Base-by-base conservation (phyloP, 768 basidiomycete species). In the Xerocomellus dryophilus region DNA sequence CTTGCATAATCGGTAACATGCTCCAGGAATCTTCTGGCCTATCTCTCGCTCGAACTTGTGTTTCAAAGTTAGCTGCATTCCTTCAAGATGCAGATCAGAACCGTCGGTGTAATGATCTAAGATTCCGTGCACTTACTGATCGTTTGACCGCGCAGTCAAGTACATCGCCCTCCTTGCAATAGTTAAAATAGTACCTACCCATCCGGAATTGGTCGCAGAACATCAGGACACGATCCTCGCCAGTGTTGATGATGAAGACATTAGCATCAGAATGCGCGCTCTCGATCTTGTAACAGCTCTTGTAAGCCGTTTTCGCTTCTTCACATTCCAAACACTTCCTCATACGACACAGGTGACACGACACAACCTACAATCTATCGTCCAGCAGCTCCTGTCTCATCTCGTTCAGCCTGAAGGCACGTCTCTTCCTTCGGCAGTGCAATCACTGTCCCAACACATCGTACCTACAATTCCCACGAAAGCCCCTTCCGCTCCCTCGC, bases 1-100 rank as follows among this genome's bases (percentile, higher is more conserved):
- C 97, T 0, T 98, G 93, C 63, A 98, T 99, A 60, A 93, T 93
- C 11, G 96, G 97, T 9, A 93, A 91, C 7, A 98, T 99, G 92
- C 78, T 98, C 10, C 86, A 87, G 60, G 88, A 86, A 4, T 53
- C 82, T 20, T 82, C 86, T 29, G 93, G 91, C 11, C 80, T 88
- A 66, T 75, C 85, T 4, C 75, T 99, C 43, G 97, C 97, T 6
- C 79, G 79, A 54, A 83, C 86, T 11, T 99, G 97, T 63, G 92
- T 96, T 35, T 90, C 93, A 27, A 99, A 99, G 70, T 78, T 99
- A 35, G 90, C 93, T 20, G 82, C 83, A 29, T 99, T 98, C 70
- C 80, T 98, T 44, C 80, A 93, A 67, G 95, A 98, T 70, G 72
- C 85, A 42, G 97, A 99, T 71, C 97, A 98, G 72, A 99, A 99